phyloP scores from a whole-genome alignment of 2,329 filamentous ascomycete genomes.

The Beauveria scarabaeidicola region DNA sequence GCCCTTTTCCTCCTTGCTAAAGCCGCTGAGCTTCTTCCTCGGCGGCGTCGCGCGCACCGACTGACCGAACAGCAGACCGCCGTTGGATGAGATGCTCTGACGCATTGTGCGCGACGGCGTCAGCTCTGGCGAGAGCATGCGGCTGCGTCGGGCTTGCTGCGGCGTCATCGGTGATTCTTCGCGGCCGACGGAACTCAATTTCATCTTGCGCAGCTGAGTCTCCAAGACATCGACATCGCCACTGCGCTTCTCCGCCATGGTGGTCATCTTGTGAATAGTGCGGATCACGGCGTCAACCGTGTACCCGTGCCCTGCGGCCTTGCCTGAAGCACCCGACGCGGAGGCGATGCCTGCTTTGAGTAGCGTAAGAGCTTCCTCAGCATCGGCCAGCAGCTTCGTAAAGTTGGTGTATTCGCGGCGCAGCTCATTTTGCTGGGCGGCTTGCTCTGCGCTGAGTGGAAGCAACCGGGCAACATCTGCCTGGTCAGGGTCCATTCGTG shows the following conservation, averaged over 20 bases:
- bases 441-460: slow-evolving; percentile 76
- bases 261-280: slow-evolving; percentile 88
- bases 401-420: slow-evolving; percentile 67
- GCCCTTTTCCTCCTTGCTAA: slow-evolving; percentile 49
- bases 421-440: slow-evolving; percentile 74
- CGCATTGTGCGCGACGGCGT: slow-evolving; percentile 34
- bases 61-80: slow-evolving; percentile 32
- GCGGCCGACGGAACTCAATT: slow-evolving; percentile 38
- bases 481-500: slow-evolving; percentile 59
- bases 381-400: slow-evolving; percentile 64
- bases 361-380: slow-evolving; percentile 71
- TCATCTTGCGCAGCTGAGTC: slow-evolving; percentile 69
- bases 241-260: slow-evolving; percentile 83
- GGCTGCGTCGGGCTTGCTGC: slow-evolving; percentile 28
- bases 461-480: slow-evolving; percentile 56
- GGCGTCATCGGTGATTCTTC: slow-evolving; percentile 35
- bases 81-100: slow-evolving; percentile 25
- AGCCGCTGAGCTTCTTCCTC: slow-evolving; percentile 54
- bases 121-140: slow-evolving; percentile 36
- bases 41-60: slow-evolving; percentile 37
- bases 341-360: slow-evolving; percentile 69
- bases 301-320: slow-evolving; percentile 48
- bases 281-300: slow-evolving; percentile 88
- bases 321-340: slow-evolving; percentile 41
- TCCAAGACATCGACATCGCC: slow-evolving; percentile 88